A percentile compares a stretch with the other conserved stretches of the same genome.
These are phyloP conservation scores for Rhizophlyctis rosea DNA, from an alignment of 192 early-diverging fungal species.

Conservation along the genomic window DNA sequence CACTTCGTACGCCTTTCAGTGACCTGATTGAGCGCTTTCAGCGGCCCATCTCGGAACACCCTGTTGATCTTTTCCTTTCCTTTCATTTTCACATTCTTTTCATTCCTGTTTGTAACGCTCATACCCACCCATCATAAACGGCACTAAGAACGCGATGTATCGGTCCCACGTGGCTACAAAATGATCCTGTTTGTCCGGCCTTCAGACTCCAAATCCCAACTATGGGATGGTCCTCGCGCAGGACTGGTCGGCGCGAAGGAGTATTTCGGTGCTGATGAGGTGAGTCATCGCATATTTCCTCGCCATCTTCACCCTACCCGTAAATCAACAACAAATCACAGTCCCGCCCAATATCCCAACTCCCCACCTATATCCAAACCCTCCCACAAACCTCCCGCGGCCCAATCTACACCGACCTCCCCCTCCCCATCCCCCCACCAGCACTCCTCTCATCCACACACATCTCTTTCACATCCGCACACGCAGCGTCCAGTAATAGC, in stretches of 20 bases:
- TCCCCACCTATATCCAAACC: slow-evolving; percentile 21
- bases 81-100: neutral
- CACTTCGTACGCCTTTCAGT: neutral
- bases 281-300: slow-evolving; percentile 17
- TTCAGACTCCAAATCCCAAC: slow-evolving; percentile 66
- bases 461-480: neutral
- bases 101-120: neutral
- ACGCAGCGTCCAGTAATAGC: no score
- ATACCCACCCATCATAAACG: slow-evolving; percentile 35
- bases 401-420: slow-evolving; percentile 35
- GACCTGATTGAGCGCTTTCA: neutral
- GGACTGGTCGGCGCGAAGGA: slow-evolving; percentile 74
- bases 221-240: slow-evolving; percentile 90
- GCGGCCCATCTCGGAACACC: neutral
- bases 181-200: slow-evolving; percentile 87
- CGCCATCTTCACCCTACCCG: neutral
- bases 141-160: slow-evolving; percentile 24
- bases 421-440: neutral
- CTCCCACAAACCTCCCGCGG: slow-evolving; percentile 9
- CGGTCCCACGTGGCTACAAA: slow-evolving; percentile 66
- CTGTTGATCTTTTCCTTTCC: neutral
- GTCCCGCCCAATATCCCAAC: slow-evolving; percentile 31
- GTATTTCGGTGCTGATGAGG: slow-evolving; percentile 83
- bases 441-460: slow-evolving; percentile 14
- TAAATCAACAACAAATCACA: slow-evolving; percentile 1